phyloP scores from a whole-genome alignment of 352 stramenopile species.

The Albugo candida region DNA sequence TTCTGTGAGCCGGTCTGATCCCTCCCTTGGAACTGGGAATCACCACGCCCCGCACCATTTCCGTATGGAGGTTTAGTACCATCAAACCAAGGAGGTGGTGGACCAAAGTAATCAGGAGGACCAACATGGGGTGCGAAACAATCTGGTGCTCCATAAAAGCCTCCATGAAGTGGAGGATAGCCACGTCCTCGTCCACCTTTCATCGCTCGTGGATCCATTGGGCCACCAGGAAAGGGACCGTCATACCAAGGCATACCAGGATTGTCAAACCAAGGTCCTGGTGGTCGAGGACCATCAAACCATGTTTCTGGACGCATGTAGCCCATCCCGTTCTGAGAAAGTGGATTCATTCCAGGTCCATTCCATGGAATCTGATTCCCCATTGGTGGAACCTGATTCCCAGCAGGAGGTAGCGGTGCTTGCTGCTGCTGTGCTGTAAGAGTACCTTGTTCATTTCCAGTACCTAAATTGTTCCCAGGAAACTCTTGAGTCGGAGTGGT shows the following conservation, averaged over 20 bases:
- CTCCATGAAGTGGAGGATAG: conserved; percentile 23
- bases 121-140: conserved; percentile 54
- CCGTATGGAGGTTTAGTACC: conserved; percentile 28
- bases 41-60: conserved; percentile 17
- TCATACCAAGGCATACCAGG: conserved; percentile 60
- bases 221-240: conserved; percentile 35
- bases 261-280: conserved; percentile 56
- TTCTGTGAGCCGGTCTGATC: conserved; percentile 14
- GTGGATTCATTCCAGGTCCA: conserved; percentile 12
- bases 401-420: neutral
- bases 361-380: conserved; percentile 16
- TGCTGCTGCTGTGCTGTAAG: neutral
- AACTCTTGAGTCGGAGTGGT: too few species aligned
- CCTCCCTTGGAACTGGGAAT: conserved; percentile 25
- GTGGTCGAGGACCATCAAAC: conserved; percentile 49
- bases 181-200: conserved; percentile 26
- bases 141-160: conserved; percentile 51
- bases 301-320: conserved; percentile 37
- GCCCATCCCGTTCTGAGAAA: conserved; percentile 25
- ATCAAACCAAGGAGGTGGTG: conserved; percentile 48
- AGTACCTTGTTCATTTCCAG: neutral
- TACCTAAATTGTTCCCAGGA: neutral
- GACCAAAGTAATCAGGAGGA: conserved; percentile 60
- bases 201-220: conserved; percentile 7
- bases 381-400: conserved; percentile 2